Conservation (phyloP, 1,139 yeast species). For the Trichomonascaceae sp. region DNA sequence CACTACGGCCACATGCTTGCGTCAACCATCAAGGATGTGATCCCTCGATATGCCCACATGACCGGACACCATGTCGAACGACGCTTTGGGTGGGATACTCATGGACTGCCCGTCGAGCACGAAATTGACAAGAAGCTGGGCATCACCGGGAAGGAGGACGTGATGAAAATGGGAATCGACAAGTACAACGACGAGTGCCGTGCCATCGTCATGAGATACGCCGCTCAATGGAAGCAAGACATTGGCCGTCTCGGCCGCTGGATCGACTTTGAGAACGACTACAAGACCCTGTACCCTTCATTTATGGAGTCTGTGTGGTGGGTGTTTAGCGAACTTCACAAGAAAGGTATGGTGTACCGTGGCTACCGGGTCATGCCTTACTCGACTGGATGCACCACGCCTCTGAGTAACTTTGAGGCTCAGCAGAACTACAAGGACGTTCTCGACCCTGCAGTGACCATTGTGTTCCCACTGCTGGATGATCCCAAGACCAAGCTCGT, state of each 20-base stretch:
- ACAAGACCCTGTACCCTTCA: slow-evolving; percentile 88
- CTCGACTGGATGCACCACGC: slow-evolving; percentile 94
- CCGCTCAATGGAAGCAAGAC: slow-evolving; percentile 86
- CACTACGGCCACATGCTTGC: slow-evolving; percentile 97
- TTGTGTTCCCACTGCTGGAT: slow-evolving; percentile 71
- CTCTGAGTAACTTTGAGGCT: slow-evolving; percentile 94
- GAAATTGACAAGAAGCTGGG: slow-evolving; percentile 96
- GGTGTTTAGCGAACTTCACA: slow-evolving; percentile 83
- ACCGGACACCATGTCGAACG: slow-evolving; percentile 93
- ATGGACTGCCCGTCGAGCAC: slow-evolving; percentile 96
- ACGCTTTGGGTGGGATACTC: slow-evolving; percentile 99
- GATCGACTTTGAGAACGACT: slow-evolving; percentile 98
- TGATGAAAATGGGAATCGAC: slow-evolving; percentile 83
- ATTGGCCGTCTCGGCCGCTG: slow-evolving; percentile 94
- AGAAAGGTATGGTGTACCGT: slow-evolving; percentile 79
- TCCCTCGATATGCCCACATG: slow-evolving; percentile 97
- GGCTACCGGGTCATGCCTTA: slow-evolving; percentile 98
- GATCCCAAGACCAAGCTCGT: slow-evolving; percentile 75
- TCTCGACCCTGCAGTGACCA: slow-evolving; percentile 88
- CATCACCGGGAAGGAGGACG: slow-evolving; percentile 87
- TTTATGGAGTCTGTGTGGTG: slow-evolving; percentile 99
- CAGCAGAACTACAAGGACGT: slow-evolving; percentile 97
- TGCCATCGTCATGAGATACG: slow-evolving; percentile 93
- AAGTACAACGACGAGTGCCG: slow-evolving; percentile 92
- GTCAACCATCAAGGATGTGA: slow-evolving; percentile 91